Percentiles rank a stretch among this genome's conserved stretches.
These are phyloP conservation scores for Colletotrichum siamense DNA, from an alignment of 2,329 filamentous ascomycete species.

Conservation along the genomic window DNA sequence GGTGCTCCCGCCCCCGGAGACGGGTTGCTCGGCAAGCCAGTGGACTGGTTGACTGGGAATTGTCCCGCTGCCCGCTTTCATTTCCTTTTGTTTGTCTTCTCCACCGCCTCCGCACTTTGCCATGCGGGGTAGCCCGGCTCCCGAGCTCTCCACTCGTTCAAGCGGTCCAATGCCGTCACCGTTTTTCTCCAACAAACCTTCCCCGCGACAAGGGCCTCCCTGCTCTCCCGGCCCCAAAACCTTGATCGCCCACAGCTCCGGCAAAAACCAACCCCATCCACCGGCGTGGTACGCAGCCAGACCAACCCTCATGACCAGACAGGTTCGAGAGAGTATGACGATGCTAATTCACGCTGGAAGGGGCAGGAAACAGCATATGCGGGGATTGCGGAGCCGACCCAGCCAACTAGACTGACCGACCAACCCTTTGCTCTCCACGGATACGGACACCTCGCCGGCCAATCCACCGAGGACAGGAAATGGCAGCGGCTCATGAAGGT, in stretches of 20 bases:
- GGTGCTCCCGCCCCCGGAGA: neutral
- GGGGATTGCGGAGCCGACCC: constrained; percentile 18
- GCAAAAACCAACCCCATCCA: neutral
- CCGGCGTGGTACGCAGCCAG: neutral
- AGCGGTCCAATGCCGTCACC: constrained; percentile 18
- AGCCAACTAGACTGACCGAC: neutral
- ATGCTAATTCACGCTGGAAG: neutral
- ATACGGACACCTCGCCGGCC: neutral
- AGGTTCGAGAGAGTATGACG: neutral
- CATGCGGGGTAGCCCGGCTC: constrained; percentile 9
- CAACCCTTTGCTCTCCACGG: neutral
- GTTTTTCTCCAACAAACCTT: neutral
- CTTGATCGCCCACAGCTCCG: constrained; percentile 9
- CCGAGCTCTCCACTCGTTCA: constrained; percentile 13
- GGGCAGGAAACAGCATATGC: neutral
- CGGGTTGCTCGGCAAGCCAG: neutral
- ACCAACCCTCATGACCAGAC: neutral
- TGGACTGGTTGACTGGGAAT: neutral
- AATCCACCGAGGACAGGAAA: neutral
- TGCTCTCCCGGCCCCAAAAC: neutral
- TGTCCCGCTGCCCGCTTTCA: neutral
- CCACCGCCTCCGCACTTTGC: neutral
- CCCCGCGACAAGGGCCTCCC: neutral
- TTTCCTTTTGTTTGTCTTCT: neutral
- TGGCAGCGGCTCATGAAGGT: neutral